A percentile compares a stretch with the other conserved stretches of the same genome.
Conservation (phyloP, 2,329 filamentous ascomycete species). For the Fragosphaeria purpurea region DNA sequence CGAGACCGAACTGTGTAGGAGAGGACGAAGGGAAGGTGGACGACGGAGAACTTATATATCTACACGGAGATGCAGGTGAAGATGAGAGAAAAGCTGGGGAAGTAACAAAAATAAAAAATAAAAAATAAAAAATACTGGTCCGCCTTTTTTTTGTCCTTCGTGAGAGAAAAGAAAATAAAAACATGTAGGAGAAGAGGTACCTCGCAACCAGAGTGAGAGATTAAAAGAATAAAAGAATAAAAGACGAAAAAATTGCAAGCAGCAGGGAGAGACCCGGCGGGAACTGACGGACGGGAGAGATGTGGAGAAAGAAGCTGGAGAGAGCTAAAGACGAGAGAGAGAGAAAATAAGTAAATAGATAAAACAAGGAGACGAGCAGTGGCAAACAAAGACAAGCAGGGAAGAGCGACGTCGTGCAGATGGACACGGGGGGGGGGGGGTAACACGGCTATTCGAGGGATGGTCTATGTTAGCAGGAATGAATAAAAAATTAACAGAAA, state of each 20-base stretch:
- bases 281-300: not conserved
- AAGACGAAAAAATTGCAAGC: slow-evolving; percentile 15
- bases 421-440: no score
- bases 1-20: slow-evolving; percentile 2
- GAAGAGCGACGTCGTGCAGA: no score
- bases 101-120: not conserved
- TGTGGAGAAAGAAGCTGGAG: slow-evolving; percentile 1
- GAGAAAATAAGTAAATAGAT: not conserved
- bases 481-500: not conserved
- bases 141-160: no score
- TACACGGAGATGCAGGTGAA: slow-evolving; percentile 2
- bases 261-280: slow-evolving; percentile 10
- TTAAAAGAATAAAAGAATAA: not conserved
- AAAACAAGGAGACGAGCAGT: not conserved
- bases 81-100: slow-evolving; percentile 3
- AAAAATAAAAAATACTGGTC: not conserved
- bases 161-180: not conserved
- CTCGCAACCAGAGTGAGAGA: slow-evolving; percentile 5
- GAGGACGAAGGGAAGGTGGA: not conserved
- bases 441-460: no score
- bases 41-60: slow-evolving; percentile 1
- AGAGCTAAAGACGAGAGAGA: not conserved
- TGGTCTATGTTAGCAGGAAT: not conserved
- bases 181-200: not conserved
- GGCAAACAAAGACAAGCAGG: not conserved